These are phyloP conservation scores for Oryza punctata DNA, from an alignment of 176 grass and related monocot species.

Conservation along the genomic window DNA sequence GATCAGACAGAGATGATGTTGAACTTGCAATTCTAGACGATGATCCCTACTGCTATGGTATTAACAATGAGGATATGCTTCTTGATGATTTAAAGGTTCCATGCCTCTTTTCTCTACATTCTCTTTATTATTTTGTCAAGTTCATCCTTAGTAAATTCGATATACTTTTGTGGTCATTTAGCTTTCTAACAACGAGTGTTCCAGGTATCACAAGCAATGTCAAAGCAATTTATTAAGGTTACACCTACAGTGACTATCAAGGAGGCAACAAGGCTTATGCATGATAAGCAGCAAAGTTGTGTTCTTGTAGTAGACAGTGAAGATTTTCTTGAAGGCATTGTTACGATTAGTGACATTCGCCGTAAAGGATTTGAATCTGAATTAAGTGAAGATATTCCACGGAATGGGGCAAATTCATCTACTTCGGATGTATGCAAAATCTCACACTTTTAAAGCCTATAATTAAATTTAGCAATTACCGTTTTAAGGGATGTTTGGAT, in stretches of 20 bases:
- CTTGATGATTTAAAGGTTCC: slow-evolving; percentile 92
- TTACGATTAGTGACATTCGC: slow-evolving; percentile 78
- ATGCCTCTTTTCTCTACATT: slow-evolving; percentile 5
- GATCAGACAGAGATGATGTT: slow-evolving; percentile 58
- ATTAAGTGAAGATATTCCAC: slow-evolving; percentile 39
- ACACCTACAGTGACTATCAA: slow-evolving; percentile 57
- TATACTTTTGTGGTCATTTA: slow-evolving; percentile 1
- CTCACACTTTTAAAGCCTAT: background rate
- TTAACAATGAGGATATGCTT: slow-evolving; percentile 78
- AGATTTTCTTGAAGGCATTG: slow-evolving; percentile 94
- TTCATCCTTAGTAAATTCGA: slow-evolving; percentile 22
- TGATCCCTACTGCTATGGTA: slow-evolving; percentile 55
- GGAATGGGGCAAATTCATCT: slow-evolving; percentile 44
- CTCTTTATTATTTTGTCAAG: background rate
- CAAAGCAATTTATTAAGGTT: slow-evolving; percentile 81
- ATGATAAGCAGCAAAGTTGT: slow-evolving; percentile 85
- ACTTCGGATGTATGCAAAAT: slow-evolving; percentile 50
- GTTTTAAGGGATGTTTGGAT: background rate
- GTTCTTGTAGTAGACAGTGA: slow-evolving; percentile 90
- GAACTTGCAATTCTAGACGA: slow-evolving; percentile 67
- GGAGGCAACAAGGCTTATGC: slow-evolving; percentile 75
- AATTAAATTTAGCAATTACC: slow-evolving; percentile 1
- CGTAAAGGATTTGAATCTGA: slow-evolving; percentile 67
- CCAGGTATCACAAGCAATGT: slow-evolving; percentile 93
- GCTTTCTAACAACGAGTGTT: slow-evolving; percentile 38